phyloP scores from a whole-genome alignment of 495 filamentous ascomycete genomes.

The Aspergillus haitiensis region DNA sequence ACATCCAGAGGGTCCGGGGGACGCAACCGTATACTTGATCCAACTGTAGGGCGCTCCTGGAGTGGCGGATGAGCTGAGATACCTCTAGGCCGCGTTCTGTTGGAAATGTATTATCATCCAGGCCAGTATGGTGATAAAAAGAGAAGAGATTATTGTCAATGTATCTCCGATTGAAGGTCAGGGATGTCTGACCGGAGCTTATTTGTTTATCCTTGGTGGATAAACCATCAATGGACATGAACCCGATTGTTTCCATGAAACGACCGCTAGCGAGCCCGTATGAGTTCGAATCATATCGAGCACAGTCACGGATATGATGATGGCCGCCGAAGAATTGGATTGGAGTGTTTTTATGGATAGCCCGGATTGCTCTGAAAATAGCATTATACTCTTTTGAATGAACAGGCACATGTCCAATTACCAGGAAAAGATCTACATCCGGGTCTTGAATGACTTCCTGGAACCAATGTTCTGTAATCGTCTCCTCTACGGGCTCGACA shows the following conservation, averaged over 20 bases:
- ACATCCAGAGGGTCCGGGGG: conserved; percentile 78
- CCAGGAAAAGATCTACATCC: conserved; percentile 83
- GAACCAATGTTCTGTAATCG: conserved; percentile 86
- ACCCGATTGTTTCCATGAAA: conserved; percentile 98
- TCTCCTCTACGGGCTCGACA: conserved; percentile 73
- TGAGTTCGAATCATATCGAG: conserved; percentile 74
- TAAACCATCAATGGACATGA: conserved; percentile 81
- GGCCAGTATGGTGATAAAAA: conserved; percentile 75
- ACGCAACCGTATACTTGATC: conserved; percentile 79
- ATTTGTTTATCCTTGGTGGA: conserved; percentile 38
- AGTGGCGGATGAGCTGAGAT: conserved; percentile 65
- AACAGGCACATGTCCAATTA: conserved; percentile 83
- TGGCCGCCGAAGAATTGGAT: conserved; percentile 96
- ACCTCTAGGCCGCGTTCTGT: conserved; percentile 77
- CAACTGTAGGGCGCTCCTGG: conserved; percentile 68
- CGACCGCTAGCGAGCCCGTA: conserved; percentile 86
- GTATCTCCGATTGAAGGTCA: conserved; percentile 74
- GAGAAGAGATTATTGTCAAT: conserved; percentile 94
- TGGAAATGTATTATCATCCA: conserved; percentile 68
- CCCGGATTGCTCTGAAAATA: conserved; percentile 76
- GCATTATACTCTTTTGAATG: conserved; percentile 73
- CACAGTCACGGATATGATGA: conserved; percentile 84
- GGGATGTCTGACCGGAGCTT: conserved; percentile 35
- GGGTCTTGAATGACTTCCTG: conserved; percentile 75
- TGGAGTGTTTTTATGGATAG: conserved; percentile 73